A percentile compares a stretch with the other conserved stretches of the same genome.
These are phyloP conservation scores for Phytophthora syringae DNA, from an alignment of 352 stramenopile genomes.

Conservation along the genomic window DNA sequence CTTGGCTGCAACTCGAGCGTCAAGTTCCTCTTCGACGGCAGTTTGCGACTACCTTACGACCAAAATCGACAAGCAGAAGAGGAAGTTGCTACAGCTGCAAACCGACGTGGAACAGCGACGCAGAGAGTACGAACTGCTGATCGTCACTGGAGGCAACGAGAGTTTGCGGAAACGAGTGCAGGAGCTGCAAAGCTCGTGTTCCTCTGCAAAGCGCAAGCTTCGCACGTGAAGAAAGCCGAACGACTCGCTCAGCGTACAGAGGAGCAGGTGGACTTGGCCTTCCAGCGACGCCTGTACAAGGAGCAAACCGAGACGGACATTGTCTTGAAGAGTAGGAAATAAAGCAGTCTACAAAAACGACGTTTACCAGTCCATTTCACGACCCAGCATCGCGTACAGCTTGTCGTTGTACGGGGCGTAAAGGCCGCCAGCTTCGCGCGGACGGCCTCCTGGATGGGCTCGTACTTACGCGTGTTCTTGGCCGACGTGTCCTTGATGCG, in stretches of 20 bases:
- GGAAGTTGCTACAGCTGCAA: conserved; percentile 49
- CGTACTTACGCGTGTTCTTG: conserved; percentile 91
- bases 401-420: conserved; percentile 88
- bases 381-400: conserved; percentile 68
- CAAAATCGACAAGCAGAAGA: conserved; percentile 56
- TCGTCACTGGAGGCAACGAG: conserved; percentile 54
- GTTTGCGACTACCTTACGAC: conserved; percentile 53
- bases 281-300: conserved; percentile 48
- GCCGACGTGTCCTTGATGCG: conserved; percentile 79
- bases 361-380: conserved; percentile 63
- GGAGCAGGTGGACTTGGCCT: conserved; percentile 38
- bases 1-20: conserved; percentile 16
- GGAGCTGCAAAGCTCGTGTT: conserved; percentile 76
- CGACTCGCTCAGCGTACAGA: conserved; percentile 38
- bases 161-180: conserved; percentile 55
- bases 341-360: conserved; percentile 20
- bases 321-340: conserved; percentile 54
- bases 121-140: conserved; percentile 48
- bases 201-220: conserved; percentile 60
- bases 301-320: conserved; percentile 74
- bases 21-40: conserved; percentile 28
- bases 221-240: conserved; percentile 53
- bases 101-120: conserved; percentile 33
- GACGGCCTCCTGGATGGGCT: conserved; percentile 62
- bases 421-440: conserved; percentile 65